Conservation (phyloP, 805 yeast genomes). For the Metschnikowia aberdeeniae region DNA sequence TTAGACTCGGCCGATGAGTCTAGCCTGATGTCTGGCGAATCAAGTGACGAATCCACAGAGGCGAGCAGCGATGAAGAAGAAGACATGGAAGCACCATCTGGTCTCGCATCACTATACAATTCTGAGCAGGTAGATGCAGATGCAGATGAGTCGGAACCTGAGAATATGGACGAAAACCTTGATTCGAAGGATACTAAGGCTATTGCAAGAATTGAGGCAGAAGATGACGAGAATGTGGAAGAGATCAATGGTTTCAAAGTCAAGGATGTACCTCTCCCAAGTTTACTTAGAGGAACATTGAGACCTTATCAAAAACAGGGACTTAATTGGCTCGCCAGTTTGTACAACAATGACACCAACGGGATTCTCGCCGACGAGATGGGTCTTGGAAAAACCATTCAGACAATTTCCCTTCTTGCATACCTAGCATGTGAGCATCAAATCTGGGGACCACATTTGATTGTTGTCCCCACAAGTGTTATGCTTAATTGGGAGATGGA, state of each 20-base stretch:
- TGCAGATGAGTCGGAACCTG: neutral
- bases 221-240: constrained; percentile 22
- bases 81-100: neutral
- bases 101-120: constrained; percentile 4
- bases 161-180: neutral
- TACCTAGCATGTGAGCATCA: constrained; percentile 92
- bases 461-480: constrained; percentile 96
- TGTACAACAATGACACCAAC: constrained; percentile 87
- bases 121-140: constrained; percentile 1
- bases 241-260: constrained; percentile 41
- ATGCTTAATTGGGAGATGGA: constrained; percentile 99
- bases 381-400: constrained; percentile 98
- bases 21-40: constrained; percentile 18
- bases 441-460: constrained; percentile 97
- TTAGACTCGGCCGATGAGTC: constrained; percentile 19
- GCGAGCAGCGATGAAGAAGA: constrained; percentile 1
- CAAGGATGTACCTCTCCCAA: constrained; percentile 72
- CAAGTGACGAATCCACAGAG: constrained; percentile 11
- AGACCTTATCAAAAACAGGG: constrained; percentile 96
- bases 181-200: neutral
- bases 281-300: constrained; percentile 70
- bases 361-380: constrained; percentile 98
- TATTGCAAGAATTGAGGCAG: constrained; percentile 6
- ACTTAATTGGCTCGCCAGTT: constrained; percentile 91
- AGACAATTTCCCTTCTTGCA: constrained; percentile 81